Conservation (phyloP, 257 asterid genomes). For the Misopates orontium region DNA sequence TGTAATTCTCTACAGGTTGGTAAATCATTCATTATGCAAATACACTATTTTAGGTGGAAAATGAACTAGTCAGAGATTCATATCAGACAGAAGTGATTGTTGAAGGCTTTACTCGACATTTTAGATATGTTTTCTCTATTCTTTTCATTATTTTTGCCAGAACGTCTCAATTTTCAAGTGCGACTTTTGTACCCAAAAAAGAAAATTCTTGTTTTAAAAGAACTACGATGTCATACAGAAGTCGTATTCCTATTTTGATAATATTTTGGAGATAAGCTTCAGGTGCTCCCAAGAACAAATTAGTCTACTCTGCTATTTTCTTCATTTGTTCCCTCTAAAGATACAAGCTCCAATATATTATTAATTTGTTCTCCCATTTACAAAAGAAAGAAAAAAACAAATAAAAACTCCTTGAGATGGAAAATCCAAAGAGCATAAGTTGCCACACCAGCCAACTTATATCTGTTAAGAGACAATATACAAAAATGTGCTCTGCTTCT, state of each 20-base stretch:
- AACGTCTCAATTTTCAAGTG: background rate
- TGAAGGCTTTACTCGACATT: background rate
- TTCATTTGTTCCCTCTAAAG: constrained; percentile 1
- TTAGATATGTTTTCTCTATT: background rate
- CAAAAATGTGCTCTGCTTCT: background rate
- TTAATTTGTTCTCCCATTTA: constrained; percentile 2
- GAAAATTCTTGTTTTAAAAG: background rate
- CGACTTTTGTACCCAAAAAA: background rate
- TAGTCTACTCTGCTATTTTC: constrained; percentile 1
- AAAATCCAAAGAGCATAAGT: background rate
- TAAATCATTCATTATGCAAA: no score
- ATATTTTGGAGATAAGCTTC: background rate
- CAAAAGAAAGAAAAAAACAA: background rate
- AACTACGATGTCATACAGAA: constrained; percentile 5
- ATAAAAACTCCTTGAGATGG: background rate
- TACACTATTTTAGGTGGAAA: background rate
- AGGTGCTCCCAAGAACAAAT: constrained; percentile 16
- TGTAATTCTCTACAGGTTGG: no score
- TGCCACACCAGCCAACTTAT: constrained; percentile 5
- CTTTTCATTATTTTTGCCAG: background rate
- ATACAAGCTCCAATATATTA: constrained; percentile 16
- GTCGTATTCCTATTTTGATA: background rate
- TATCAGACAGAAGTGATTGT: background rate
- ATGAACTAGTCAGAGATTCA: background rate
- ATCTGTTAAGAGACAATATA: background rate